phyloP scores from a whole-genome alignment of 2,329 filamentous ascomycete genomes.

The Leptodontidium sp. region DNA sequence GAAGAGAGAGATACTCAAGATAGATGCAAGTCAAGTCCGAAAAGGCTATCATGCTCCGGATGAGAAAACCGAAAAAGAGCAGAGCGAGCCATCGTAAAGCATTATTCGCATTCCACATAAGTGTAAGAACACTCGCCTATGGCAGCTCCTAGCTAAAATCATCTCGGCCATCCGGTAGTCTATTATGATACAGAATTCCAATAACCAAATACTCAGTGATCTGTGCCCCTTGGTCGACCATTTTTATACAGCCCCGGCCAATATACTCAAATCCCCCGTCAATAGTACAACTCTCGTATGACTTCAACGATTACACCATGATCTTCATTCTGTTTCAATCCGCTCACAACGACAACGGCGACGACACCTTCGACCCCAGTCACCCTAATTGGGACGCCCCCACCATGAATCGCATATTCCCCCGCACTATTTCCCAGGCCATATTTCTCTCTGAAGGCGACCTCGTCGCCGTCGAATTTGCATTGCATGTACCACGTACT shows the following conservation, averaged over 20 bases:
- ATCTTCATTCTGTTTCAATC: slow-evolving; percentile 79
- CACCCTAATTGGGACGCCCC: slow-evolving; percentile 77
- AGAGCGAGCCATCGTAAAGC: not conserved
- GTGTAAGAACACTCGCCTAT: not conserved
- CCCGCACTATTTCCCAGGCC: slow-evolving; percentile 64
- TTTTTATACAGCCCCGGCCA: not conserved
- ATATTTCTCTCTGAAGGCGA: slow-evolving; percentile 69
- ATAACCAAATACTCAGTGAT: slow-evolving; percentile 1
- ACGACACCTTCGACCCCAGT: slow-evolving; percentile 78
- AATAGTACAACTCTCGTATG: slow-evolving; percentile 42
- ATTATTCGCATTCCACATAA: slow-evolving; percentile 10
- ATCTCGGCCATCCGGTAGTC: not conserved
- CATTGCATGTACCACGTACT: slow-evolving; percentile 76
- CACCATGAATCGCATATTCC: slow-evolving; percentile 80
- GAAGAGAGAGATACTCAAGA: too few relatives aligned
- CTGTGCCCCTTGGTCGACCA: not conserved
- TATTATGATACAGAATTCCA: not conserved
- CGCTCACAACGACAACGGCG: slow-evolving; percentile 78
- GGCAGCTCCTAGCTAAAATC: not conserved
- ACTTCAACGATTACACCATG: slow-evolving; percentile 76
- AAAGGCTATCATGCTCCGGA: not conserved
- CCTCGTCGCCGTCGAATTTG: slow-evolving; percentile 72
- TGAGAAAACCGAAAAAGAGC: not conserved
- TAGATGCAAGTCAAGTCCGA: not conserved
- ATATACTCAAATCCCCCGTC: slow-evolving; percentile 9